Evolutionary conservation across 164 flowering plant genomes (phyloP).

Genomic region (Piper betle): DNA sequence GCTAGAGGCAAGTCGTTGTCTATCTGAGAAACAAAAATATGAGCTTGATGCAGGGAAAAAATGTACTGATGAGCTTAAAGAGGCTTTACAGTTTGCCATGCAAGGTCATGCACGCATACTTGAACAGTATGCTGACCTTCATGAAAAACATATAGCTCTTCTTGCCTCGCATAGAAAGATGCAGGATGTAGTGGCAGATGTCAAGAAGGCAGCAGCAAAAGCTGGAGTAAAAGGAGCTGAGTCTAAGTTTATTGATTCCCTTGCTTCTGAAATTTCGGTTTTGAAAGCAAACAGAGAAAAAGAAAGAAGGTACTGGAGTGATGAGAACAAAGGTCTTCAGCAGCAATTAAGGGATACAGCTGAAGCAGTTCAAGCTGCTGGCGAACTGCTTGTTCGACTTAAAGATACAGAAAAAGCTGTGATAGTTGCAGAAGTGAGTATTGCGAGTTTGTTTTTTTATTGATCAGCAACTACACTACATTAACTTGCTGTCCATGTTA

Average conservation of each 20-base stretch:
- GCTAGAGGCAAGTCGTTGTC: conserved; percentile 46
- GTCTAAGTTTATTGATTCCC: conserved; percentile 79
- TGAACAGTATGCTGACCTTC: conserved; percentile 95
- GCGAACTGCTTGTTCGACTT: conserved; percentile 73
- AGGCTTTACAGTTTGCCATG: conserved; percentile 95
- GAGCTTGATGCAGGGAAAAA: conserved; percentile 72
- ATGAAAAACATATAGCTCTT: conserved; percentile 17
- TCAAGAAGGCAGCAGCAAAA: conserved; percentile 82
- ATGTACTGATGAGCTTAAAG: conserved; percentile 81
- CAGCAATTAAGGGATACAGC: conserved; percentile 90
- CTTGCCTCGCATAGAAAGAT: conserved; percentile 78
- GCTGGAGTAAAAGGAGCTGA: conserved; percentile 93
- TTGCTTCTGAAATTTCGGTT: conserved; percentile 88
- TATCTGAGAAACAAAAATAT: conserved; percentile 42
- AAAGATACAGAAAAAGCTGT: conserved; percentile 90
- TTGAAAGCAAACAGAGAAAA: conserved; percentile 67
- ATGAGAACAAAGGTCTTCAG: conserved; percentile 79
- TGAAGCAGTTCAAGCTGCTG: conserved; percentile 89
- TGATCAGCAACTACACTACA: no score
- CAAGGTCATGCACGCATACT: conserved; percentile 91
- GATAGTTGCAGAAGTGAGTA: conserved; percentile 54
- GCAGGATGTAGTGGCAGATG: conserved; percentile 76
- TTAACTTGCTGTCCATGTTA: no score
- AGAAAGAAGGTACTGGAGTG: conserved; percentile 62
- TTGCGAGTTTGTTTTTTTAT: background rate